Evolutionary conservation across 2,329 filamentous ascomycete species (phyloP).

Genomic region (Mycosphaerelloides madeirae): DNA sequence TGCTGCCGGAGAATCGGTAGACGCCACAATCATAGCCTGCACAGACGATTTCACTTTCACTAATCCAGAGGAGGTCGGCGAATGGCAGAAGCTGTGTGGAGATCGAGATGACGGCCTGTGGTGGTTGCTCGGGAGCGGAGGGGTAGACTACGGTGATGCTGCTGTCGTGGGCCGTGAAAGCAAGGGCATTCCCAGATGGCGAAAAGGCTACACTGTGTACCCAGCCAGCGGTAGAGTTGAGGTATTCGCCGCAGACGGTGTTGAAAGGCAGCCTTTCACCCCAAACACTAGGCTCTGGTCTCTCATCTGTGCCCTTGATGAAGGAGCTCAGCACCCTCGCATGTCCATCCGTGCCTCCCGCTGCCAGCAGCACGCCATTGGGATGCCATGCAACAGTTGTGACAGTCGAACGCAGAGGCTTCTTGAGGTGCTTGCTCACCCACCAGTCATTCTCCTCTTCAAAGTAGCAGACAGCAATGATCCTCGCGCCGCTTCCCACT

Average conservation of each 20-base stretch:
- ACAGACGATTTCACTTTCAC: conserved; percentile 88
- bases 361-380: conserved; percentile 90
- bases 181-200: conserved; percentile 84
- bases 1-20: conserved; percentile 77
- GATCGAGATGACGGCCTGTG: conserved; percentile 82
- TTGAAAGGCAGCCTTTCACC: conserved; percentile 95
- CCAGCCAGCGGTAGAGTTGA: conserved; percentile 97
- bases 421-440: conserved; percentile 99
- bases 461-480: conserved; percentile 97
- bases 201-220: conserved; percentile 91
- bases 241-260: conserved; percentile 92
- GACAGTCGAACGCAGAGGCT: conserved; percentile 95
- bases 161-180: conserved; percentile 92
- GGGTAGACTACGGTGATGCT: conserved; percentile 96
- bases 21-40: conserved; percentile 87
- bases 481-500: conserved; percentile 88
- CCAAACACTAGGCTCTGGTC: conserved; percentile 84
- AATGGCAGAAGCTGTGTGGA: conserved; percentile 88
- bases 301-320: conserved; percentile 87
- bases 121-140: conserved; percentile 81
- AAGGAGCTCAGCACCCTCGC: conserved; percentile 92
- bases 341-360: conserved; percentile 95
- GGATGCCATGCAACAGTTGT: conserved; percentile 95
- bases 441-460: conserved; percentile 99
- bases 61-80: conserved; percentile 86